A percentile compares a stretch with the other conserved stretches of the same genome.
phyloP scores from a whole-genome alignment of 108 stramenopile genomes.

The Nitzschia putrida region DNA sequence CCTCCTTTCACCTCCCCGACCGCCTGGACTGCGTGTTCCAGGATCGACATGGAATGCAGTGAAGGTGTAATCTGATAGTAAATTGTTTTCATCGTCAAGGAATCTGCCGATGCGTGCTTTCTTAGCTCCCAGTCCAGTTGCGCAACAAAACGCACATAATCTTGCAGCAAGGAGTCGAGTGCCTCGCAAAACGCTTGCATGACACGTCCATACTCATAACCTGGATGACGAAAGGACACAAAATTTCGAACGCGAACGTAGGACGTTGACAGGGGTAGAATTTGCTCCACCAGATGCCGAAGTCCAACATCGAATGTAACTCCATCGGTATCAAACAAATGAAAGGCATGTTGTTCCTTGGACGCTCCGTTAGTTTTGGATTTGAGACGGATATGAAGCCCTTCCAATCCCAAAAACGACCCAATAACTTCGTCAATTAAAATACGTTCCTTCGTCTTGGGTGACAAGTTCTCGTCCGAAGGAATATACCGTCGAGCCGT shows the following conservation, averaged over 20 bases:
- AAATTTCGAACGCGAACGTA: constrained; percentile 73
- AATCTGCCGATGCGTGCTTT: constrained; percentile 14
- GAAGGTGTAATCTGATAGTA: constrained; percentile 73
- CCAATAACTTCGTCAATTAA: constrained; percentile 78
- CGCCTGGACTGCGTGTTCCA: constrained; percentile 56
- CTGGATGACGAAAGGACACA: constrained; percentile 46
- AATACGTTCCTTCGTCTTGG: constrained; percentile 59
- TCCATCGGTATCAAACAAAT: constrained; percentile 33
- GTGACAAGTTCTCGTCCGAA: constrained; percentile 20
- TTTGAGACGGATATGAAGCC: constrained; percentile 49
- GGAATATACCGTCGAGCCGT: constrained; percentile 17
- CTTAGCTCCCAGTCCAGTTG: constrained; percentile 65
- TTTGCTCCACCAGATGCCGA: constrained; percentile 50
- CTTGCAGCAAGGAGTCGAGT: constrained; percentile 66
- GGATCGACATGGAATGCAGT: constrained; percentile 70
- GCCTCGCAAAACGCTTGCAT: constrained; percentile 88
- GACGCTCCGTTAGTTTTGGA: constrained; percentile 9
- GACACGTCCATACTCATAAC: constrained; percentile 84
- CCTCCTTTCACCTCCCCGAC: constrained; percentile 74
- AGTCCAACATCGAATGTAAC: constrained; percentile 54
- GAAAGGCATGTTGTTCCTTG: constrained; percentile 25
- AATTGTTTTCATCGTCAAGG: constrained; percentile 74
- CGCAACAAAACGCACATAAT: constrained; percentile 75
- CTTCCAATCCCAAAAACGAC: constrained; percentile 81
- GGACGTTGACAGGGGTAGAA: constrained; percentile 75